Evolutionary conservation across 768 basidiomycete species (phyloP), one percentile per base, ranked within the genome.

Genomic region (Rhizopogon vinicolor): DNA sequence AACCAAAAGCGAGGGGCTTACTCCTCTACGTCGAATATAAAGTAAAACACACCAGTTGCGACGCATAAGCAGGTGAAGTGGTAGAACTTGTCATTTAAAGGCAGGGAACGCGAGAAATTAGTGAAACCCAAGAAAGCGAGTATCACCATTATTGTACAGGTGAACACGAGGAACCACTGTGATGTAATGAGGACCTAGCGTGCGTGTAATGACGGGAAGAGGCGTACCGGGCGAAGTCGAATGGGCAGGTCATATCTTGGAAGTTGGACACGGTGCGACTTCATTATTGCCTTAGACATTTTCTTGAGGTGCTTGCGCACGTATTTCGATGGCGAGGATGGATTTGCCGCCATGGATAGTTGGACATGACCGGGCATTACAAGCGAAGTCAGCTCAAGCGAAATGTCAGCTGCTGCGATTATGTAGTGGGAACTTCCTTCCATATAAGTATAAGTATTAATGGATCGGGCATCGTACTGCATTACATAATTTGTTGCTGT

Each of bases 1-100:
- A 12, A 12, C 39, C 25, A 43, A 7, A 58, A 35, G 22, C 29
- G 8, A 3, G 13, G 45, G 41, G 73, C 88, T 67, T 62, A 93
- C 91, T 93, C 91, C 56, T 93, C 91, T 8, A 91, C 85, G 62
- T 93, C 91, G 35, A 91, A 79, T 45, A 93, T 89, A 64, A 92
- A 93, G 70, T 91, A 93, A 69, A 93, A 93, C 6, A 92, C 81
- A 3, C 72, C 84, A 0, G 90, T 93, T 1, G 90, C 89, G 25
- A 89, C 58, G 52, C 76, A 75, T 55, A 93, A 87, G 68, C 89
- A 91, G 10, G 88, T 61, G 64, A 93, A 90, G 63, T 89, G 91
- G 28, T 91, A 71, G 14, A 92, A 65, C 69, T 91, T 91, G 79
- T 87, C 86, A 64, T 90, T 89, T 16, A 92, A 64, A 1, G 88